Percentiles rank a stretch among this genome's conserved stretches.
Evolutionary conservation across 1,139 yeast species (phyloP).

Genomic region (Pichia sp.): DNA sequence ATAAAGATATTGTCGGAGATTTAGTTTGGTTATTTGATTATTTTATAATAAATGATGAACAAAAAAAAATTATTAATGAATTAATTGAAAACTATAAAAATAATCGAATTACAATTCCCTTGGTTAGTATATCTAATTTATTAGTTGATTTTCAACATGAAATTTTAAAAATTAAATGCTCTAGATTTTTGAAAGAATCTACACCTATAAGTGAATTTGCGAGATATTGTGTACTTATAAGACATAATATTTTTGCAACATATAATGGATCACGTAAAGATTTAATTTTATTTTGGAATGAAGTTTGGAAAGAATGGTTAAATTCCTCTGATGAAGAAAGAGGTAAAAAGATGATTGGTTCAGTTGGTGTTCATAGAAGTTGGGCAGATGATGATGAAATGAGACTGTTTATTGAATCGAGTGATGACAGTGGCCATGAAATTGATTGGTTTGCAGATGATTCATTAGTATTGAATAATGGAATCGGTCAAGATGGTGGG

Average conservation of each 20-base stretch:
- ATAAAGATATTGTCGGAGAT: not conserved
- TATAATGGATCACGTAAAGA: slow-evolving; percentile 19
- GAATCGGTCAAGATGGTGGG: slow-evolving; percentile 5
- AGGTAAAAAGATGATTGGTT: slow-evolving; percentile 13
- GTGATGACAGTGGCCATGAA: slow-evolving; percentile 17
- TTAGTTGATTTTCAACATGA: slow-evolving; percentile 13
- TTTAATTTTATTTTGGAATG: slow-evolving; percentile 23
- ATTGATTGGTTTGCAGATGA: slow-evolving; percentile 6
- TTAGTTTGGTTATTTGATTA: slow-evolving; percentile 14
- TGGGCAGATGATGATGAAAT: slow-evolving; percentile 22
- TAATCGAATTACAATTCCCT: slow-evolving; percentile 9
- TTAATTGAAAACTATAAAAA: slow-evolving; percentile 7
- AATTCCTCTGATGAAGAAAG: slow-evolving; percentile 16
- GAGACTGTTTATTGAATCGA: slow-evolving; percentile 14
- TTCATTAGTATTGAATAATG: not conserved
- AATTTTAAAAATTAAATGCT: slow-evolving; percentile 10
- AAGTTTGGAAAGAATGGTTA: slow-evolving; percentile 22
- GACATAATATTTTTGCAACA: slow-evolving; percentile 16
- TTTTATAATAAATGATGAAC: slow-evolving; percentile 12
- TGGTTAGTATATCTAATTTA: slow-evolving; percentile 10
- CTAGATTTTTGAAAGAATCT: slow-evolving; percentile 20
- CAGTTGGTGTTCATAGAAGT: slow-evolving; percentile 10
- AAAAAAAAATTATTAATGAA: slow-evolving; percentile 5
- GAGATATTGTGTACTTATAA: slow-evolving; percentile 21
- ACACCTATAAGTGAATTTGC: slow-evolving; percentile 27